A percentile compares a stretch with the other conserved stretches of the same genome.
Evolutionary conservation across 2,329 filamentous ascomycete genomes (phyloP).

Genomic region (Phialemonium atrogriseum): DNA sequence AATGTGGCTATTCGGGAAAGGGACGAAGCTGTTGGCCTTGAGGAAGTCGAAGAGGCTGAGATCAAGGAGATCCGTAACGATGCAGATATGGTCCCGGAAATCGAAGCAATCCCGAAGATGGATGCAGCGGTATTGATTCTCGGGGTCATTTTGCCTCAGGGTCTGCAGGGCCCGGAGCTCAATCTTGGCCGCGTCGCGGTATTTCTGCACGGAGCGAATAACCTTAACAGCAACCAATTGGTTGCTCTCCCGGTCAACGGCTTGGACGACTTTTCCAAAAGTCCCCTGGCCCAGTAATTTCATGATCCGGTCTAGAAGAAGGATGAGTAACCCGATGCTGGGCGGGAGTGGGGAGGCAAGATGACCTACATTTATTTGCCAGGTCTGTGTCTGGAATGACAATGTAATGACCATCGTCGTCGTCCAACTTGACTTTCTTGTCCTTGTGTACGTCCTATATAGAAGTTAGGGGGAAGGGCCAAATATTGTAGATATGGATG

Average conservation of each 20-base stretch:
- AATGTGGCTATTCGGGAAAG: constrained; percentile 97
- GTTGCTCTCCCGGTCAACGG: constrained; percentile 68
- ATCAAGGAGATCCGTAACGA: constrained; percentile 67
- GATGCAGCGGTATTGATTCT: constrained; percentile 93
- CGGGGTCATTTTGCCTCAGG: constrained; percentile 79
- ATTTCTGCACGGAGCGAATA: constrained; percentile 96
- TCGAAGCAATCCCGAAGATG: constrained; percentile 96
- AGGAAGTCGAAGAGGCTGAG: constrained; percentile 98
- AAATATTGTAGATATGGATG: constrained; percentile 1
- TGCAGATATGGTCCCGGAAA: constrained; percentile 93
- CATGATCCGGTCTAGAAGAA: constrained; percentile 67
- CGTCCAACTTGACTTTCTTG: constrained; percentile 72
- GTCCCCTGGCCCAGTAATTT: constrained; percentile 93
- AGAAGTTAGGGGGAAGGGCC: constrained; percentile 9
- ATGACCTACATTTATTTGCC: constrained; percentile 84
- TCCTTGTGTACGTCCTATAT: constrained; percentile 28
- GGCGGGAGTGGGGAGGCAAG: no score
- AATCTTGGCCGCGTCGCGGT: constrained; percentile 90
- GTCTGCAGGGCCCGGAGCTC: constrained; percentile 90
- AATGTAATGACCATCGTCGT: constrained; percentile 96
- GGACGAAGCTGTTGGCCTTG: constrained; percentile 93
- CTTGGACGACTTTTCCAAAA: constrained; percentile 96
- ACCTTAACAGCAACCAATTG: constrained; percentile 91
- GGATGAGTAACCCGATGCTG: constrained; percentile 6
- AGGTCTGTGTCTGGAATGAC: constrained; percentile 80